Base-by-base conservation (phyloP, 768 basidiomycete species). In the Paxillus rubicundulus region DNA sequence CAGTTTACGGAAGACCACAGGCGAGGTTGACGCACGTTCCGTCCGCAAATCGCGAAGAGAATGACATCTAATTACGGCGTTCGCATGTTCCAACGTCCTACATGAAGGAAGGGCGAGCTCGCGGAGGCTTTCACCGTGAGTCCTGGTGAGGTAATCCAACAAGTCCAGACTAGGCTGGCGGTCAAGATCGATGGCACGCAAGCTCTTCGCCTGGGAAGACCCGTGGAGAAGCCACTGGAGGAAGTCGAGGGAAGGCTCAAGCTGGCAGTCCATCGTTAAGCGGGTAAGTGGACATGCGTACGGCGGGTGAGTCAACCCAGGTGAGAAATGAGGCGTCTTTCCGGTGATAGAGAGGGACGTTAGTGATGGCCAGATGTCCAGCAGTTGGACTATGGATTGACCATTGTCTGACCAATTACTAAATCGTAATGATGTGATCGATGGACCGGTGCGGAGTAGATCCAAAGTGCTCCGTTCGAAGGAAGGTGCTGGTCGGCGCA, bases 331-430 rank as follows among this genome's bases (percentile, higher is more conserved):
- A 8, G 85, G 83, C 0, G 70, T 71, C n/a, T 79, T 80, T 30
- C 85, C 86, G 52, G 79, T 77, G 38, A 86, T 74, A 46, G 77
- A 73, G 32, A 89, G 77, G 18, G 77, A 76, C 48, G 70, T 71
- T 50, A 89, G 69, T 14, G 76, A 72, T 2, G 85, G 77, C 80
- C 83, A 88, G 50, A 84, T 70, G 47, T 79, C 76, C 56, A 89
- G 79, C 37, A 89, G 77, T 65, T 86, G 83, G 43, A 75, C 70
- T 47, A 88, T 70, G 14, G 78, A 71, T 37, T 79, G 68, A 45
- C 75, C 68, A 61, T 85, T 82, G 55, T 83, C 79, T 10, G 87
- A 83, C 85, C 85, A 88, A 62, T 89, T 89, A 63, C 77, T 79
- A 61, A 89, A 84, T 49, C 78, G 77, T 5, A 89, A 73, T 5